Evolutionary conservation across 805 yeast genomes (phyloP).

Genomic region (Metschnikowia baotianmanensis): DNA sequence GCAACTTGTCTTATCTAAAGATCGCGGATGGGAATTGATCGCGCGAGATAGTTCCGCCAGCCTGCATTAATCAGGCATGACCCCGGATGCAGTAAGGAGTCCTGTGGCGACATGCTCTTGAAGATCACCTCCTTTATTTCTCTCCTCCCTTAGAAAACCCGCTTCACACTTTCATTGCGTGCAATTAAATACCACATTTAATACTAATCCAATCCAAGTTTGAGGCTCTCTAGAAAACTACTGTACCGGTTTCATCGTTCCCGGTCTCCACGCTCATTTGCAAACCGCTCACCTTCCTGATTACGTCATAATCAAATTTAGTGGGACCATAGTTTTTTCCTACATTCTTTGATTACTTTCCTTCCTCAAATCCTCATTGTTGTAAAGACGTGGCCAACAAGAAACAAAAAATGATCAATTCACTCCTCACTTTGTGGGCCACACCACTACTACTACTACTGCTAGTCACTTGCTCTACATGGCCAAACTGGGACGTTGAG

Average conservation of each 20-base stretch:
- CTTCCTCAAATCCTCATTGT: no score
- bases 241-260: no score
- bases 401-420: not conserved
- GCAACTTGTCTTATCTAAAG: not conserved
- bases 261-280: no score
- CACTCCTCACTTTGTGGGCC: not conserved
- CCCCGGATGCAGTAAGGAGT: not conserved
- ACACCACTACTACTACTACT: conserved; percentile 9
- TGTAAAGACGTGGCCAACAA: not conserved
- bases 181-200: no score
- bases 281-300: not conserved
- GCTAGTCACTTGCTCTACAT: conserved; percentile 12
- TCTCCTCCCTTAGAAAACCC: no score
- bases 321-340: no score
- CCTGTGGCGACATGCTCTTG: not conserved
- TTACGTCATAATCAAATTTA: no score
- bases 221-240: no score
- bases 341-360: no score
- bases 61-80: conserved; percentile 5
- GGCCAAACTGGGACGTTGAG: conserved; percentile 20
- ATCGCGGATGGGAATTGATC: not conserved
- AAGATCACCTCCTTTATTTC: not conserved
- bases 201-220: no score
- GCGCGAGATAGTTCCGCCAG: not conserved
- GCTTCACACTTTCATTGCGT: no score